phyloP scores from a whole-genome alignment of 2,329 filamentous ascomycete genomes.

The Neofusicoccum sp. region DNA sequence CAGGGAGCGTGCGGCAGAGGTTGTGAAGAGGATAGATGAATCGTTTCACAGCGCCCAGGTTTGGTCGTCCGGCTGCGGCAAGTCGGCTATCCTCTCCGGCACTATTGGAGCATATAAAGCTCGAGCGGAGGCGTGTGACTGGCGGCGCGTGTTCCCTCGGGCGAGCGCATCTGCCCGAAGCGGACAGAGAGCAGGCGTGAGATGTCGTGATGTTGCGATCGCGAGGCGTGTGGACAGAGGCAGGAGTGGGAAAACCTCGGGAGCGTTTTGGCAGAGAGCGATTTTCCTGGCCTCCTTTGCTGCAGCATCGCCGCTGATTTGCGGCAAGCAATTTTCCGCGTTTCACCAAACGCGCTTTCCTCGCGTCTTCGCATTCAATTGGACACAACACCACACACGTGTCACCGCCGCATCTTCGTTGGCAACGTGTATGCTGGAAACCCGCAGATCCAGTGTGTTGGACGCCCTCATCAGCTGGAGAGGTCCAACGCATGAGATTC shows the following conservation, averaged over 20 bases:
- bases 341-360: neutral
- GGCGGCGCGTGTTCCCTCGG: neutral
- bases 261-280: neutral
- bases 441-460: too few relatives aligned
- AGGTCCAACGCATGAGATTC: too few relatives aligned
- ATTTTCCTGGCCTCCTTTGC: neutral
- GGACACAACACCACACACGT: slow-evolving; percentile 1
- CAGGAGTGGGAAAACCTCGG: neutral
- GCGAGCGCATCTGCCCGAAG: neutral
- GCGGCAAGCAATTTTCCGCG: neutral
- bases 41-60: slow-evolving; percentile 1
- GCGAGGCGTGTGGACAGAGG: neutral
- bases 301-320: accelerated
- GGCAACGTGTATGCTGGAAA: too few relatives aligned
- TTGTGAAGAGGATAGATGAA: neutral
- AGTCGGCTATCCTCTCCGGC: neutral
- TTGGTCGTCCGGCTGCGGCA: neutral
- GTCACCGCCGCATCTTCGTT: neutral
- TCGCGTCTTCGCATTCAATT: neutral
- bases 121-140: neutral
- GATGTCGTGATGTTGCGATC: neutral
- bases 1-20: neutral
- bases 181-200: neutral
- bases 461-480: too few relatives aligned
- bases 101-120: slow-evolving; percentile 5